Evolutionary conservation across 2,329 filamentous ascomycete species (phyloP).

Genomic region (Cyanodermella asteris): DNA sequence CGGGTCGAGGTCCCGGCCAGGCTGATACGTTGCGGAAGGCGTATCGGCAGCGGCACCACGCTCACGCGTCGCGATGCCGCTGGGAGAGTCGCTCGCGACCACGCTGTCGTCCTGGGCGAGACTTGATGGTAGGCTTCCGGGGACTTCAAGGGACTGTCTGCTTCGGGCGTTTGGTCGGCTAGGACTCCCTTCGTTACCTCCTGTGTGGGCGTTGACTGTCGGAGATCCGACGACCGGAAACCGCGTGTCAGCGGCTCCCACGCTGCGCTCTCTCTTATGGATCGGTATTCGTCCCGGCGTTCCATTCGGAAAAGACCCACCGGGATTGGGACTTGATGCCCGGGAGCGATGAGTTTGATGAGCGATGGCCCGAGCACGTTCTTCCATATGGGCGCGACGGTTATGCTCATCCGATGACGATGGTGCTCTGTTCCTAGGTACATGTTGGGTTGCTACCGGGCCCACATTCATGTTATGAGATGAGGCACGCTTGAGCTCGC

Average conservation of each 20-base stretch:
- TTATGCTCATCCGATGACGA: slow-evolving; percentile 98
- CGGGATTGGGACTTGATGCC: slow-evolving; percentile 53
- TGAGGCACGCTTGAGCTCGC: slow-evolving; percentile 79
- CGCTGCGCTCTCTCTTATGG: slow-evolving; percentile 65
- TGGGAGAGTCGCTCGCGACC: no score
- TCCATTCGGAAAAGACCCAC: no score
- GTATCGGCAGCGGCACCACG: no score
- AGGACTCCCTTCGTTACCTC: no score
- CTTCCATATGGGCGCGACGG: slow-evolving; percentile 81
- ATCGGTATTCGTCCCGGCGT: no score
- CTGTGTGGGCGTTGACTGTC: background rate
- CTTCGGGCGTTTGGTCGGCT: slow-evolving; percentile 29
- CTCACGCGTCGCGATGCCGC: no score
- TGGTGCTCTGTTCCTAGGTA: slow-evolving; percentile 75
- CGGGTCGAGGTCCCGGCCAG: no score
- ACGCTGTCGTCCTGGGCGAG: slow-evolving; percentile 19
- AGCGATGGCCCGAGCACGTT: slow-evolving; percentile 59
- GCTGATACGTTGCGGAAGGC: no score
- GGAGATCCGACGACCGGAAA: slow-evolving; percentile 42
- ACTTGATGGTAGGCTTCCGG: slow-evolving; percentile 31
- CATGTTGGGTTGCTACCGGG: slow-evolving; percentile 28
- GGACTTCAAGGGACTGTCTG: slow-evolving; percentile 61
- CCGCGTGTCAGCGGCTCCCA: slow-evolving; percentile 44
- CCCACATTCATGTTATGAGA: slow-evolving; percentile 30
- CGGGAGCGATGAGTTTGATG: slow-evolving; percentile 52